Percentiles rank a stretch among this genome's conserved stretches.
Evolutionary conservation across 2,329 filamentous ascomycete species (phyloP).

Genomic region (Xylaria sp.): DNA sequence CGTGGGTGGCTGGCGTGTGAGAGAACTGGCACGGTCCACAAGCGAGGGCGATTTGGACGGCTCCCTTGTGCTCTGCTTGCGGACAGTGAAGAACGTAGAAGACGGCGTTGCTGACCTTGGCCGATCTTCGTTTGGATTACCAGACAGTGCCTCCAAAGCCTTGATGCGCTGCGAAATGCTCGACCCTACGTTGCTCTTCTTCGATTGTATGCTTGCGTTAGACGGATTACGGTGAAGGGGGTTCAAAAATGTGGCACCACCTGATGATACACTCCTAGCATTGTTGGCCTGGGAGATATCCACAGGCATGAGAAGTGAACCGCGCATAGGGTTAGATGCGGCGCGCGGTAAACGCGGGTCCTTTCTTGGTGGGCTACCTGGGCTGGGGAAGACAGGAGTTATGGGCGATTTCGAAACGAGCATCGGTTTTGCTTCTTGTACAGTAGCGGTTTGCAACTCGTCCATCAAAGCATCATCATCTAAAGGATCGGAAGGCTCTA

Average conservation of each 20-base stretch:
- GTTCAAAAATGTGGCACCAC: conserved; percentile 65
- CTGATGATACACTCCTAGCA: conserved; percentile 66
- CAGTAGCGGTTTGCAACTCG: conserved; percentile 82
- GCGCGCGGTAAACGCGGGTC: conserved; percentile 56
- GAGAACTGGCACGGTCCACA: conserved; percentile 51
- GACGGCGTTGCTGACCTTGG: conserved; percentile 50
- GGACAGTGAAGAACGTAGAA: conserved; percentile 59
- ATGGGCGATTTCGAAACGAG: conserved; percentile 86
- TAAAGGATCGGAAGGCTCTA: conserved; percentile 61
- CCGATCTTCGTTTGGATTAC: conserved; percentile 50
- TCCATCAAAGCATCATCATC: conserved; percentile 83
- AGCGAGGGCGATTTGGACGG: conserved; percentile 52
- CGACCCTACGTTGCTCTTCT: conserved; percentile 85
- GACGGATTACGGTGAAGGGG: conserved; percentile 64
- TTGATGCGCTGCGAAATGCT: conserved; percentile 96
- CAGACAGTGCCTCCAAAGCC: conserved; percentile 82
- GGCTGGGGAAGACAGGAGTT: conserved; percentile 67
- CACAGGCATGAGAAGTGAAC: conserved; percentile 57
- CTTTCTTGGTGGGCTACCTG: conserved; percentile 45
- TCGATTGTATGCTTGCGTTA: conserved; percentile 65
- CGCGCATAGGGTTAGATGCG: conserved; percentile 61
- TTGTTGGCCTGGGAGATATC: conserved; percentile 60
- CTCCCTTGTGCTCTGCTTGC: conserved; percentile 51
- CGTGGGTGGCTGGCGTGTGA: conserved; percentile 44
- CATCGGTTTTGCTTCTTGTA: conserved; percentile 85